A percentile compares a stretch with the other conserved stretches of the same genome.
These are phyloP conservation scores for Pseudogymnoascus sp. DNA, from an alignment of 2,329 filamentous ascomycete genomes.

Conservation along the genomic window DNA sequence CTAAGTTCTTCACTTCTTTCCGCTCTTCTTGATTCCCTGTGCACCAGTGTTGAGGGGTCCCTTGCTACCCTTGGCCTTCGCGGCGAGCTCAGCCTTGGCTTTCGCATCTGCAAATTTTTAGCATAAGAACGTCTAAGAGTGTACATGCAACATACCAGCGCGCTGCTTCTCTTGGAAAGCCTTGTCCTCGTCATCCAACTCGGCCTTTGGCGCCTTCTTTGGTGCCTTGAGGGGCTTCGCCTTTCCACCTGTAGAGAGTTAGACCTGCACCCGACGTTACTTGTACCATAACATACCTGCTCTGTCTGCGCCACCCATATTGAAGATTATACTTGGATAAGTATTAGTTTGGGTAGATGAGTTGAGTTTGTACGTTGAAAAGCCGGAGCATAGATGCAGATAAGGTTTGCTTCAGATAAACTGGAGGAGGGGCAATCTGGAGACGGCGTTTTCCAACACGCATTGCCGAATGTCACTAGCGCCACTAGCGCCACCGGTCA, in stretches of 20 bases:
- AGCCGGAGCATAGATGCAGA: constrained; percentile 1
- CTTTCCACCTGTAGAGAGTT: constrained; percentile 57
- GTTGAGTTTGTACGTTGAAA: constrained; percentile 5
- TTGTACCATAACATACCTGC: constrained; percentile 42
- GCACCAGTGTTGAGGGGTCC: constrained; percentile 76
- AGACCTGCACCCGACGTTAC: constrained; percentile 15
- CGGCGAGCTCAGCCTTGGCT: constrained; percentile 75
- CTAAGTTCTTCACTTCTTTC: constrained; percentile 66
- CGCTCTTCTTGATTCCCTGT: constrained; percentile 96
- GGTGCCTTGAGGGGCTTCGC: constrained; percentile 77
- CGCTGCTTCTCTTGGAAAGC: constrained; percentile 77
- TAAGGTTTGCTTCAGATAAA: constrained; percentile 8
- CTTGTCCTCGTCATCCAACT: constrained; percentile 79
- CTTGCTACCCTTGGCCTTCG: constrained; percentile 69
- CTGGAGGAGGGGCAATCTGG: constrained; percentile 5
- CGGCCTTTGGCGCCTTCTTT: constrained; percentile 70
- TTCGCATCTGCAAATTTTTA: constrained; percentile 56
- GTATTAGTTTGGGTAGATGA: constrained; percentile 5
- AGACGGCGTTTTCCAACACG: constrained; percentile 3
- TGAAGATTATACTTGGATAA: constrained; percentile 18
- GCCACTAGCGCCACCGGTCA: not conserved
- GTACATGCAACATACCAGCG: constrained; percentile 55
- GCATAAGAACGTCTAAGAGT: not conserved
- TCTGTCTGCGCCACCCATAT: constrained; percentile 60
- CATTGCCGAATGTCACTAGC: constrained; percentile 3